Percentiles rank a stretch among this genome's conserved stretches.
These are phyloP conservation scores for Hypoxylon rickii DNA, from an alignment of 495 filamentous ascomycete species.

Conservation along the genomic window DNA sequence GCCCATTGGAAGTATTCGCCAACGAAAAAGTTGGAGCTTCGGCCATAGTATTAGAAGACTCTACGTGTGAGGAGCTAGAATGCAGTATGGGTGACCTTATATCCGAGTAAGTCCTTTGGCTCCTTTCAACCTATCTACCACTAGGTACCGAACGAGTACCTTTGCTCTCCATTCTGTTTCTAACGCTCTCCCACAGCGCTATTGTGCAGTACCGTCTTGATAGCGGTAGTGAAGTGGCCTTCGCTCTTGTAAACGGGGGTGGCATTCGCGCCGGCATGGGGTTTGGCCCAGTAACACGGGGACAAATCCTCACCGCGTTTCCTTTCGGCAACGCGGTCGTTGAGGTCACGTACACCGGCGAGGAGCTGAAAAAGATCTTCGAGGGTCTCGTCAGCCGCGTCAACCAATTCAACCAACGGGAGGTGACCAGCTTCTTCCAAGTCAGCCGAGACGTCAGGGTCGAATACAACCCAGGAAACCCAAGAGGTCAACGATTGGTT, in stretches of 20 bases:
- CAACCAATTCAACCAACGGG: conserved; percentile 51
- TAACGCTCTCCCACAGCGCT: conserved; percentile 44
- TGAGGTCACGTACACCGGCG: conserved; percentile 49
- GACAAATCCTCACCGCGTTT: conserved; percentile 59
- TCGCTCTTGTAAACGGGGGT: conserved; percentile 60
- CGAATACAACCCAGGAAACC: conserved; percentile 48
- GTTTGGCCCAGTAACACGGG: conserved; percentile 54
- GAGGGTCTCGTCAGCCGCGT: conserved; percentile 52
- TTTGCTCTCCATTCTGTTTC: too few relatives aligned
- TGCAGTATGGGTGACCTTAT: conserved; percentile 59
- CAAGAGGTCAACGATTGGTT: conserved; percentile 44
- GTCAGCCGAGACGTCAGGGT: conserved; percentile 53
- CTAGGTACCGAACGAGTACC: neutral
- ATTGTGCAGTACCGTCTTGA: conserved; percentile 58
- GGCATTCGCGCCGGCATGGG: conserved; percentile 63
- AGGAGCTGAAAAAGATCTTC: conserved; percentile 53
- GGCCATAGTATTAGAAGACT: conserved; percentile 54
- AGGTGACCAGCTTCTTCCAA: conserved; percentile 58
- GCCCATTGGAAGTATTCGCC: conserved; percentile 56
- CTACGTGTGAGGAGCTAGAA: conserved; percentile 55
- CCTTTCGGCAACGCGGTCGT: conserved; percentile 63
- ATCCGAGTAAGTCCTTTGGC: conserved; percentile 43
- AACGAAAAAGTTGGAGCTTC: conserved; percentile 51
- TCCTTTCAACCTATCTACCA: neutral
- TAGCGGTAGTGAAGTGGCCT: conserved; percentile 39